A percentile compares a stretch with the other conserved stretches of the same genome.
phyloP scores from a whole-genome alignment of 306 rosid genomes.

The Carpinus fangiana region DNA sequence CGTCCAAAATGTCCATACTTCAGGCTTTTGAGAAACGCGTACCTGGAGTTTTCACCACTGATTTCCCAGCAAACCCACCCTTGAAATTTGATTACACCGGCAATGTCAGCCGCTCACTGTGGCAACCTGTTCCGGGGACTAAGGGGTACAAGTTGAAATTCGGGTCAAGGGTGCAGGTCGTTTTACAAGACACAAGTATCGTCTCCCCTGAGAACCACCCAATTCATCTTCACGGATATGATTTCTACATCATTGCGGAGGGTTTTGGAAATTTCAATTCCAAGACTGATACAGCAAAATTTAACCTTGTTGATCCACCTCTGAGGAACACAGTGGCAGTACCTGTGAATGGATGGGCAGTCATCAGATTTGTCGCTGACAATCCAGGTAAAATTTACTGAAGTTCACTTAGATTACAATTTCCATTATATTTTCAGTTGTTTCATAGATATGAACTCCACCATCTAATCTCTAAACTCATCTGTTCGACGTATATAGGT shows the following conservation, averaged over 20 bases:
- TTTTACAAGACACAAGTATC: slow-evolving; percentile 80
- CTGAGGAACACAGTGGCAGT: slow-evolving; percentile 80
- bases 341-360: slow-evolving; percentile 91
- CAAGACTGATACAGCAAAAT: slow-evolving; percentile 52
- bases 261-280: slow-evolving; percentile 88
- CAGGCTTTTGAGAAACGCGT: slow-evolving; percentile 66
- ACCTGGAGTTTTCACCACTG: slow-evolving; percentile 68
- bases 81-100: slow-evolving; percentile 74
- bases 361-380: slow-evolving; percentile 90
- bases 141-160: slow-evolving; percentile 60
- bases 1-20: slow-evolving; percentile 57
- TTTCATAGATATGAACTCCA: not conserved
- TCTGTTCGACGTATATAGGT: slow-evolving; percentile 43
- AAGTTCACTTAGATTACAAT: not conserved
- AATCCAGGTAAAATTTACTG: slow-evolving; percentile 63
- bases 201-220: slow-evolving; percentile 86
- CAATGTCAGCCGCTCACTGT: slow-evolving; percentile 77
- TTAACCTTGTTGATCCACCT: slow-evolving; percentile 94
- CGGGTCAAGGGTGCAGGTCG: slow-evolving; percentile 82
- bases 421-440: not conserved
- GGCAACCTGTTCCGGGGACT: slow-evolving; percentile 73
- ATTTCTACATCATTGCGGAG: slow-evolving; percentile 77
- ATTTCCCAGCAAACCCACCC: slow-evolving; percentile 78
- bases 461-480: not conserved
- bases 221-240: slow-evolving; percentile 89